phyloP scores from a whole-genome alignment of 2,329 filamentous ascomycete genomes.

The Penicillium psychrosexuale region DNA sequence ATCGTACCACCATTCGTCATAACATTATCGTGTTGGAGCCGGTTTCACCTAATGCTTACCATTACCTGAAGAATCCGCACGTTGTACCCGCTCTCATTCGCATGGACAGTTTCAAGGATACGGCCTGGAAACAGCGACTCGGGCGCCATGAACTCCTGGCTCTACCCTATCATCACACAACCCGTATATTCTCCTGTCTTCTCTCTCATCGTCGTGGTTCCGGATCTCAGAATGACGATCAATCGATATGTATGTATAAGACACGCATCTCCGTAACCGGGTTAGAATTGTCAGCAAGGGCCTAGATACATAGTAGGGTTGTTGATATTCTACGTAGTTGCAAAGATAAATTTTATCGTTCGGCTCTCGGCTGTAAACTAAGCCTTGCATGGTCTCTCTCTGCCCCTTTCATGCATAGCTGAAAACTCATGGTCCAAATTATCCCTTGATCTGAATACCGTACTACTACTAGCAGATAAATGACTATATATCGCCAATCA shows the following conservation, averaged over 20 bases:
- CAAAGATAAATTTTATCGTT: slow-evolving; percentile 65
- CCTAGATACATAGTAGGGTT: not conserved
- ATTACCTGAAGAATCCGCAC: slow-evolving; percentile 56
- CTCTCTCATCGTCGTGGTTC: slow-evolving; percentile 57
- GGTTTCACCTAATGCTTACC: slow-evolving; percentile 53
- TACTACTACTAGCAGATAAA: not conserved
- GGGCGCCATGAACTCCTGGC: slow-evolving; percentile 23
- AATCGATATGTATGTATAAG: too few relatives aligned
- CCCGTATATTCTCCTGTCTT: slow-evolving; percentile 37
- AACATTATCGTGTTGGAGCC: slow-evolving; percentile 54
- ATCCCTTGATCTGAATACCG: not conserved
- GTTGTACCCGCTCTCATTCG: slow-evolving; percentile 45
- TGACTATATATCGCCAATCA: not conserved
- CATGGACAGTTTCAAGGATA: slow-evolving; percentile 14
- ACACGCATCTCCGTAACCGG: slow-evolving; percentile 42
- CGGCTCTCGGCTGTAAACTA: not conserved
- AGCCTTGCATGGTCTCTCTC: not conserved
- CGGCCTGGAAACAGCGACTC: too few relatives aligned
- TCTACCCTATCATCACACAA: slow-evolving; percentile 34
- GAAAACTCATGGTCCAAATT: not conserved
- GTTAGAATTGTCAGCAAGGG: slow-evolving; percentile 14
- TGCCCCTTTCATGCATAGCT: not conserved
- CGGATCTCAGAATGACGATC: slow-evolving; percentile 38
- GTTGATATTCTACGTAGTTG: slow-evolving; percentile 56
- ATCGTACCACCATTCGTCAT: slow-evolving; percentile 45